Evolutionary conservation across 1,284 basidiomycete species (phyloP), one percentile per base, ranked within the genome.

Genomic region (Hypsizygus ulmarius): DNA sequence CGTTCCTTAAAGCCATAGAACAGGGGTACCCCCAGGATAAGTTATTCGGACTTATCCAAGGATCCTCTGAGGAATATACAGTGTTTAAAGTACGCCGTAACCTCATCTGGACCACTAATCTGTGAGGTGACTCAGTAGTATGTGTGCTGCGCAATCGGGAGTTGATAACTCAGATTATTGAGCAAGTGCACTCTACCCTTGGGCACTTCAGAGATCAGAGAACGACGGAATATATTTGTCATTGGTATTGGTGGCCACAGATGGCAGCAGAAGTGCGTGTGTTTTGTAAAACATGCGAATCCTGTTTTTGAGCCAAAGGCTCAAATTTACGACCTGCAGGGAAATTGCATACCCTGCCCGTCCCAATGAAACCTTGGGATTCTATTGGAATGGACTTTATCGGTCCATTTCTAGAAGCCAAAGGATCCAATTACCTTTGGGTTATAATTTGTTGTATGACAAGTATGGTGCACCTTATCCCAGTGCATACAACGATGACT

Each of bases 201-300:
- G 63, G 66, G 1, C 67, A 69, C 40, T 57, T 61, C 15, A 59
- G 63, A 0, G 30, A 45, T 0, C 47, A 59, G n/a, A 29, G 53
- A 4, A 70, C 63, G 0, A 8, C 55, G 0, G 59, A 60, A 10
- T 69, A 69, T 42, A 39, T 67, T 1, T 43, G 61, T 0, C 42
- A 57, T 19, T 65, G 61, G 63, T 70, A 63, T 45, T 70, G 65
- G 68, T 71, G 68, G 69, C 65, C 63, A 0, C 43, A 21, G 3
- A 58, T 70, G 10, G 48, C 37, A 0, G 39, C 33, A 1, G 59
- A 65, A 10, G 47, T 60, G 1, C 45, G 49, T 0, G 39, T 47
- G 3, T 71, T 63, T 41, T 69, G 67, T 36, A 41, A 39, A 1
- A 56, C 58, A 0, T 71, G 70, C 41, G 47, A 50, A 27, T 27